phyloP scores from a whole-genome alignment of 805 yeast species.

The Suhomyces sp. region DNA sequence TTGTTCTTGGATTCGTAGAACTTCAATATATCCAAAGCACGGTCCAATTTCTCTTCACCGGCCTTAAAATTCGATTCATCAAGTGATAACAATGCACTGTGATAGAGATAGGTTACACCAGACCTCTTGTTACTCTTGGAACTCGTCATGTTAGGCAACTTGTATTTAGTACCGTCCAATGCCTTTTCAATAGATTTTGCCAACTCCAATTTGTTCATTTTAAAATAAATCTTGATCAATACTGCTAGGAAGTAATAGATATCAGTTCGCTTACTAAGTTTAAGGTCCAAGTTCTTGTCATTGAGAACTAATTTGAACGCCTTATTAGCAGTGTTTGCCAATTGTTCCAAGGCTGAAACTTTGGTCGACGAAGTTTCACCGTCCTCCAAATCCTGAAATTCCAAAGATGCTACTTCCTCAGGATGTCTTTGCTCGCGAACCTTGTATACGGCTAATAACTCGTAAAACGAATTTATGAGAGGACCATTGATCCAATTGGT shows the following conservation, averaged over 20 bases:
- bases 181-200: slow-evolving; percentile 76
- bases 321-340: slow-evolving; percentile 66
- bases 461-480: slow-evolving; percentile 40
- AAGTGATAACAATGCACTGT: slow-evolving; percentile 63
- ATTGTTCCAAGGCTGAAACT: slow-evolving; percentile 42
- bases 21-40: slow-evolving; percentile 44
- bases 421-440: slow-evolving; percentile 33
- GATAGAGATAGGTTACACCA: slow-evolving; percentile 63
- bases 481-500: slow-evolving; percentile 52
- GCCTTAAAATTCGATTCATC: slow-evolving; percentile 59
- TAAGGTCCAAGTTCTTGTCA: slow-evolving; percentile 61
- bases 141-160: slow-evolving; percentile 49
- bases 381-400: slow-evolving; percentile 19
- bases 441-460: slow-evolving; percentile 40
- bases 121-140: slow-evolving; percentile 47
- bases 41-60: slow-evolving; percentile 51
- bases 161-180: slow-evolving; percentile 49
- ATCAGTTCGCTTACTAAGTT: slow-evolving; percentile 55
- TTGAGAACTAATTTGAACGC: slow-evolving; percentile 76
- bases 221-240: slow-evolving; percentile 68
- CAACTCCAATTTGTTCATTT: slow-evolving; percentile 63
- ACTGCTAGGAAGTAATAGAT: slow-evolving; percentile 71
- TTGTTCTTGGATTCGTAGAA: slow-evolving; percentile 20
- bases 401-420: slow-evolving; percentile 15
- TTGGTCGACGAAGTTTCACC: slow-evolving; percentile 16